Conservation (phyloP, 495 filamentous ascomycete species). For the Xylaria palmicola region DNA sequence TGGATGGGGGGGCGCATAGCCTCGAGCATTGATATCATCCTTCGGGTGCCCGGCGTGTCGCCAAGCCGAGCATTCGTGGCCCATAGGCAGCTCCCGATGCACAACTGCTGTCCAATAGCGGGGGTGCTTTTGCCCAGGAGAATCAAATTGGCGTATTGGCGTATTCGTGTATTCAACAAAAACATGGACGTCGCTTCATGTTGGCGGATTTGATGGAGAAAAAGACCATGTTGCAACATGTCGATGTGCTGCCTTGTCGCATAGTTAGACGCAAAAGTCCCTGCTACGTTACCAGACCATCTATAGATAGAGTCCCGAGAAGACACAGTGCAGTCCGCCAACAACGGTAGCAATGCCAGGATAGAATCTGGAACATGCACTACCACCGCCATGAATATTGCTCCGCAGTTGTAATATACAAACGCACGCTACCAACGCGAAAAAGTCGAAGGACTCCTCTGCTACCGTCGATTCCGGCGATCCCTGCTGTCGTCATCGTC, state of each 20-base stretch:
- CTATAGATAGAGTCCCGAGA: no score
- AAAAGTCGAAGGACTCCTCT: neutral
- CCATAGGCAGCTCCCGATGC: neutral
- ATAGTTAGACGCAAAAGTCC: neutral
- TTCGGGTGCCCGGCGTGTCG: neutral
- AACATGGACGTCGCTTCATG: neutral
- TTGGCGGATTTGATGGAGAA: neutral
- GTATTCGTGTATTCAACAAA: neutral
- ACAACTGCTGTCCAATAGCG: neutral
- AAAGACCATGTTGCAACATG: neutral
- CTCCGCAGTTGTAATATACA: neutral
- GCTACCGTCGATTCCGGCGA: conserved; percentile 18
- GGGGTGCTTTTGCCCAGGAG: neutral
- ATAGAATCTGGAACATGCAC: no score
- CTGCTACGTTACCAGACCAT: neutral
- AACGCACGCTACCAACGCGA: neutral
- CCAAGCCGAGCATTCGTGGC: neutral
- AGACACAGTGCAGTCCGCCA: no score
- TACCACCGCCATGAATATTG: neutral
- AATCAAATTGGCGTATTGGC: neutral
- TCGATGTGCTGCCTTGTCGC: neutral
- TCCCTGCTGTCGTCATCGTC: conserved; percentile 49
- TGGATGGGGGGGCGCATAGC: neutral
- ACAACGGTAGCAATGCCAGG: no score
- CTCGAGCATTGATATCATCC: neutral